Base-by-base conservation (phyloP, 345 rosid genomes). In the Heritiera littoralis region DNA sequence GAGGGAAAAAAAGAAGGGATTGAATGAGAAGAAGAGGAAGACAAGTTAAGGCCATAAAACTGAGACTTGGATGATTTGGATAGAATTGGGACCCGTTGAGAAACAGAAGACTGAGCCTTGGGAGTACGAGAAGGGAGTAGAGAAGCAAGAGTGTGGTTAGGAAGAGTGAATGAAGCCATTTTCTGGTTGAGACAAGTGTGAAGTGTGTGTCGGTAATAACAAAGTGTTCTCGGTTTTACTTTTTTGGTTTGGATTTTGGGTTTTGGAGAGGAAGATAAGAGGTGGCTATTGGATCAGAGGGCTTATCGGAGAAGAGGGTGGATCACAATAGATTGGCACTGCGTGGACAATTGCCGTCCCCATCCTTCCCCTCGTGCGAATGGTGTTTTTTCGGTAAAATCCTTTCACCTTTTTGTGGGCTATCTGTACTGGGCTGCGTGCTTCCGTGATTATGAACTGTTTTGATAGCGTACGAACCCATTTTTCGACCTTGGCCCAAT, bases 61-160 rank as follows among this genome's bases (percentile, higher is more conserved):
- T 87, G 92, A 64, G 98, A 91, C n/a, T 88, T 74, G 30, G 88
- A 86, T 30, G 94, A 89, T 76, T 77, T 93, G 81, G 92, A 48
- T 59, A 79, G 20, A 46, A 85, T 3, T 23, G 86, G 17, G 70
- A 80, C 77, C 74, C 13, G 63, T 49, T 72, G 87, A 20, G 89
- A 73, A 82, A 76, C 84, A 41, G 87, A 61, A 77, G 78, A 79
- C 5, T 72, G 79, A 79, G 64, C 45, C 67, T 14, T 85, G 80
- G 87, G 83, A 9, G 66, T 85, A 49, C 82, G 89, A 74, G 73
- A 49, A 20, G 87, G 85, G 79, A 81, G 59, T 0, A 79, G 78
- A 78, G 86, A 78, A 7, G 83, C 80, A 8, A 85, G 72, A 14
- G 78, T 80, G 71, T 77, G 86, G 59, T 82, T 87, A 17, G 87